Percentiles rank a stretch among this genome's conserved stretches.
These are phyloP conservation scores for Paecilomyces niveus DNA, from an alignment of 2,329 filamentous ascomycete species.

Conservation along the genomic window DNA sequence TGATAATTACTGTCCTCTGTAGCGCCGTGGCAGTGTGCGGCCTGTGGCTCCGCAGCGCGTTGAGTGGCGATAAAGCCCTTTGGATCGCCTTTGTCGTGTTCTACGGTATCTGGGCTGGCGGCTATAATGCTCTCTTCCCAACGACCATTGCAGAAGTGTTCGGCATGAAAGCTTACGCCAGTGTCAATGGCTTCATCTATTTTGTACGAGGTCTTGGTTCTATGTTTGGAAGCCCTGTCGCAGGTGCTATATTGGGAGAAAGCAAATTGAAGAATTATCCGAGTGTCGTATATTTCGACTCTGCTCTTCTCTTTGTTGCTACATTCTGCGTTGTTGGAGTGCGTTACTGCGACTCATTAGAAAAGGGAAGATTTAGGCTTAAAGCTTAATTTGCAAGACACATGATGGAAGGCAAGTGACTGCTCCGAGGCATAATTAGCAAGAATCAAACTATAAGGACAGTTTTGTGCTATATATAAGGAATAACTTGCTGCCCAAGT, in stretches of 20 bases:
- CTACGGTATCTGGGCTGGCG: constrained; percentile 32
- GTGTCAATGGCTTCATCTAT: constrained; percentile 33
- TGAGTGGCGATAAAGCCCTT: constrained; percentile 9
- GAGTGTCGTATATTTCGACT: not conserved
- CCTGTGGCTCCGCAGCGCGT: constrained; percentile 17
- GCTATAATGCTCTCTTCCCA: constrained; percentile 34
- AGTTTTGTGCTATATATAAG: not conserved
- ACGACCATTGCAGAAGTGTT: constrained; percentile 33
- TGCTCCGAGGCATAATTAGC: not conserved
- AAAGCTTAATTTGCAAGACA: not conserved
- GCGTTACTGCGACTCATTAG: not conserved
- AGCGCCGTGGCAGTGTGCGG: constrained; percentile 20
- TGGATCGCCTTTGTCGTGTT: constrained; percentile 25
- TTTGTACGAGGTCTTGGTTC: constrained; percentile 33
- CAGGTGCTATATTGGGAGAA: constrained; percentile 7
- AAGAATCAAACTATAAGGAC: too few relatives aligned
- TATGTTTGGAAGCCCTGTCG: constrained; percentile 31
- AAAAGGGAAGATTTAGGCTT: not conserved
- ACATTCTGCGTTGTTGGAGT: not conserved
- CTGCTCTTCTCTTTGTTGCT: not conserved
- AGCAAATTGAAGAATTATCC: not conserved
- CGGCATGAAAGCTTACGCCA: constrained; percentile 31
- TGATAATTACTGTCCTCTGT: constrained; percentile 24
- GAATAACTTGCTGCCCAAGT: not conserved
- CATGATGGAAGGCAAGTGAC: too few relatives aligned